phyloP scores from a whole-genome alignment of 805 yeast species.

The Priceomyces fermenticarens region DNA sequence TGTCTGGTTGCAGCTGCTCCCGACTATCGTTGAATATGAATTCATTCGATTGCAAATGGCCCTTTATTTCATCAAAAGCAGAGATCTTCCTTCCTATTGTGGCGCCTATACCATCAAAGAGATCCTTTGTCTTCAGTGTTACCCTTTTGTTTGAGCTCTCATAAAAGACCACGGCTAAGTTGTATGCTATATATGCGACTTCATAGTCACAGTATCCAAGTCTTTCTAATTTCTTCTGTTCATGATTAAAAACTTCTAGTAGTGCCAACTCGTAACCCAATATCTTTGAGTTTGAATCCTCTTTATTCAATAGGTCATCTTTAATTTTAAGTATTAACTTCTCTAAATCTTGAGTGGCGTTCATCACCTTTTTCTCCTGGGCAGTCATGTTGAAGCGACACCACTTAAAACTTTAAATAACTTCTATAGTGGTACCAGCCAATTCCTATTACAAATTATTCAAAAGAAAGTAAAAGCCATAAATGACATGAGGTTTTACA shows the following conservation, averaged over 20 bases:
- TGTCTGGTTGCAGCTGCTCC: slow-evolving; percentile 13
- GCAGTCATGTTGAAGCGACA: no score
- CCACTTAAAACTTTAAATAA: no score
- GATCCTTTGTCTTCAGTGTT: slow-evolving; percentile 13
- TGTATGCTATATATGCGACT: slow-evolving; percentile 28
- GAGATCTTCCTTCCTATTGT: slow-evolving; percentile 14
- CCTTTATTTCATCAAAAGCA: slow-evolving; percentile 7
- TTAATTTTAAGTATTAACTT: no score
- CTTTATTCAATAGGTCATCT: no score
- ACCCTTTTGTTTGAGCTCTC: slow-evolving; percentile 5
- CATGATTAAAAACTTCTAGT: slow-evolving; percentile 33
- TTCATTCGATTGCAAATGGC: neutral
- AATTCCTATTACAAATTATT: no score
- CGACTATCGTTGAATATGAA: no score
- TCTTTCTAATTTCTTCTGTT: slow-evolving; percentile 22
- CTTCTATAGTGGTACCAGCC: no score
- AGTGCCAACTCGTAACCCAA: slow-evolving; percentile 27
- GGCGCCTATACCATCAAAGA: slow-evolving; percentile 12
- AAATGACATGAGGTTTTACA: no score
- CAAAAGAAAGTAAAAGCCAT: no score
- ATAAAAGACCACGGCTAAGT: slow-evolving; percentile 12
- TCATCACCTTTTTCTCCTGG: no score
- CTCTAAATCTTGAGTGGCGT: no score
- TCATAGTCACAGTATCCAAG: slow-evolving; percentile 38
- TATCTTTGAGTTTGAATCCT: slow-evolving; percentile 12